Evolutionary conservation across 164 flowering plant species (phyloP).

Genomic region (Brasenia schreberi): DNA sequence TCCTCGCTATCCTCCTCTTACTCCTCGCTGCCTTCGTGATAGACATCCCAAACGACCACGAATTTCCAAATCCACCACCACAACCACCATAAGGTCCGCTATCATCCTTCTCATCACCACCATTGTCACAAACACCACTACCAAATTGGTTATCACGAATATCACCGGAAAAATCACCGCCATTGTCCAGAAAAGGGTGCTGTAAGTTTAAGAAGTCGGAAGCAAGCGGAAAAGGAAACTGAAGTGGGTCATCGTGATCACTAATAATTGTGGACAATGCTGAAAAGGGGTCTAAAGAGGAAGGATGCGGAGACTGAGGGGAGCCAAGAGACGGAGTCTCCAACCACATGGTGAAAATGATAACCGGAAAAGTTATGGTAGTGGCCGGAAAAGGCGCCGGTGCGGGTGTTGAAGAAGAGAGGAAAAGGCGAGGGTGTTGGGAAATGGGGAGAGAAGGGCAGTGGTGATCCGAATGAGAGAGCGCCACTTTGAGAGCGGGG

Average conservation of each 20-base stretch:
- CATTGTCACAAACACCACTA: neutral
- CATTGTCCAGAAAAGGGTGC: neutral
- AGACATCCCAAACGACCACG: neutral
- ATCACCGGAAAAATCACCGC: neutral
- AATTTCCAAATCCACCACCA: neutral
- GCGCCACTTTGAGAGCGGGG: neutral
- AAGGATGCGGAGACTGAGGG: neutral
- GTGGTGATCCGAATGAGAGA: neutral
- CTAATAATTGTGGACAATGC: neutral
- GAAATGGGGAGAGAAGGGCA: neutral
- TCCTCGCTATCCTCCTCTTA: slow-evolving; percentile 2
- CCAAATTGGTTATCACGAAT: neutral
- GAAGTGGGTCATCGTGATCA: no score
- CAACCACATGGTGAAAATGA: neutral
- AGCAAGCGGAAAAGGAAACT: neutral
- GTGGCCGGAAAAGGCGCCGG: neutral
- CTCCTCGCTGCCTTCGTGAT: slow-evolving; percentile 3
- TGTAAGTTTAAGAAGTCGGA: neutral
- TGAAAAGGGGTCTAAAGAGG: neutral
- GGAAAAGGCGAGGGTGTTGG: neutral
- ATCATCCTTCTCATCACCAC: neutral
- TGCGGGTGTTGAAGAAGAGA: neutral
- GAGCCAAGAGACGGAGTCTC: neutral
- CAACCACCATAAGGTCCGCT: neutral
- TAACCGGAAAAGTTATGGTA: neutral